Percentiles rank a stretch among this genome's conserved stretches.
phyloP scores from a whole-genome alignment of 2,329 filamentous ascomycete genomes.

The Nemania abortiva region DNA sequence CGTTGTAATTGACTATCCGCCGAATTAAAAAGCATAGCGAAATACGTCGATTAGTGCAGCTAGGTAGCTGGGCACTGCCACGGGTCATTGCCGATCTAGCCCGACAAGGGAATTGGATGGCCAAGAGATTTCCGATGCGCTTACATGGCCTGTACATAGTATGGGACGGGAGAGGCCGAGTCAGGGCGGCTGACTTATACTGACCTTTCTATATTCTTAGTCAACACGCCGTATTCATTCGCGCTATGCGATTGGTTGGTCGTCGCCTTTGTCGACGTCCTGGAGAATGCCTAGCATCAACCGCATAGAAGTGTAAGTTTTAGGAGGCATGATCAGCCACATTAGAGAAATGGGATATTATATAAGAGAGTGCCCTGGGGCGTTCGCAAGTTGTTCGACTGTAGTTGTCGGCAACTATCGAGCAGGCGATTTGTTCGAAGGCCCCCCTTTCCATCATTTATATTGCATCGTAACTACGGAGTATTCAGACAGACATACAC shows the following conservation, averaged over 20 bases:
- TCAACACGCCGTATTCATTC: slow-evolving; percentile 9
- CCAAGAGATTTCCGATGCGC: slow-evolving; percentile 26
- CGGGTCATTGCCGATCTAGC: slow-evolving; percentile 9
- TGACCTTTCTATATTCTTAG: slow-evolving; percentile 4
- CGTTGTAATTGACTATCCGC: not conserved
- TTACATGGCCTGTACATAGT: no score
- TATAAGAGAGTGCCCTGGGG: slow-evolving; percentile 4
- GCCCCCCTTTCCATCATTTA: not conserved
- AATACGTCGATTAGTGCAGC: slow-evolving; percentile 8
- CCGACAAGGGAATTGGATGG: slow-evolving; percentile 22
- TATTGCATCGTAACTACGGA: not conserved
- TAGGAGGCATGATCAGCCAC: not conserved
- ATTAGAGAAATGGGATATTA: slow-evolving; percentile 1
- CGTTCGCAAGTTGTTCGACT: not conserved
- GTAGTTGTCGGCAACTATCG: not conserved
- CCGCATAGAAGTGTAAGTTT: not conserved
- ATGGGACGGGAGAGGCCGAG: not conserved
- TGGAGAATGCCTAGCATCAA: not conserved
- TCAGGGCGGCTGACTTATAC: not conserved
- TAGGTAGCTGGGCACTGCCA: slow-evolving; percentile 17
- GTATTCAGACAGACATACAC: not conserved
- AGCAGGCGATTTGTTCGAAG: not conserved
- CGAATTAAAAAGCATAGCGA: slow-evolving; percentile 25
- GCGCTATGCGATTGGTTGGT: slow-evolving; percentile 4
- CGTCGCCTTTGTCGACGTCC: not conserved